These are phyloP conservation scores for Neophaeococcomyces aloes DNA, from an alignment of 2,329 filamentous ascomycete species.

Conservation along the genomic window DNA sequence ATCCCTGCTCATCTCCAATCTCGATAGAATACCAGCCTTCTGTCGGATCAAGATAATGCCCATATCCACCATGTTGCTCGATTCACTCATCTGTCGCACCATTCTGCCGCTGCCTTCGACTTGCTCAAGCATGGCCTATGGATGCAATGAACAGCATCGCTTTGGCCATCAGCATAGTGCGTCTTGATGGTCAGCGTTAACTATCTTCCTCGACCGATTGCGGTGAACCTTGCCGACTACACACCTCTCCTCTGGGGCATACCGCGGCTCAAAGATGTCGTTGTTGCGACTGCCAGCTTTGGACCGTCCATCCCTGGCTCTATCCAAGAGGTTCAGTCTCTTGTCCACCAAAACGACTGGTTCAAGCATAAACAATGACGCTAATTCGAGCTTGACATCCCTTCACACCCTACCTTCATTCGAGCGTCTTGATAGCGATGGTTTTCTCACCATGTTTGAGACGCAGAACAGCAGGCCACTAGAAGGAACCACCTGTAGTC, in stretches of 20 bases:
- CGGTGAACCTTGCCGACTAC: background rate
- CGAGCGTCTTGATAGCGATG: conserved; percentile 6
- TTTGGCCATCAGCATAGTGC: background rate
- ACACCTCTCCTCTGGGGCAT: background rate
- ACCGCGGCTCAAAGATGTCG: background rate
- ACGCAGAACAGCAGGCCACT: background rate
- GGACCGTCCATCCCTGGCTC: conserved; percentile 2
- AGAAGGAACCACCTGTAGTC: background rate
- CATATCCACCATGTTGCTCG: conserved; percentile 6
- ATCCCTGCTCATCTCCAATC: conserved; percentile 1
- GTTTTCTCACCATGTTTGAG: conserved; percentile 8
- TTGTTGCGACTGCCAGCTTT: conserved; percentile 6
- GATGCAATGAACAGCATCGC: background rate
- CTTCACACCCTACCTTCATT: conserved; percentile 1
- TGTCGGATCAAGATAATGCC: background rate
- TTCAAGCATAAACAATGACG: conserved; percentile 4
- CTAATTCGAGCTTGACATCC: background rate
- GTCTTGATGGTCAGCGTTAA: background rate
- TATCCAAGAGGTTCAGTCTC: conserved; percentile 7
- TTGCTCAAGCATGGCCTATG: conserved; percentile 6
- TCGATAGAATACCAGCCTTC: conserved; percentile 9
- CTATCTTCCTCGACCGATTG: conserved; percentile 1
- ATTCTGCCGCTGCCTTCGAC: background rate
- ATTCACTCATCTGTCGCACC: conserved; percentile 5
- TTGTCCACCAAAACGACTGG: background rate